These are phyloP conservation scores for Fusarium guadeloupense DNA, from an alignment of 2,329 filamentous ascomycete species.

Conservation along the genomic window DNA sequence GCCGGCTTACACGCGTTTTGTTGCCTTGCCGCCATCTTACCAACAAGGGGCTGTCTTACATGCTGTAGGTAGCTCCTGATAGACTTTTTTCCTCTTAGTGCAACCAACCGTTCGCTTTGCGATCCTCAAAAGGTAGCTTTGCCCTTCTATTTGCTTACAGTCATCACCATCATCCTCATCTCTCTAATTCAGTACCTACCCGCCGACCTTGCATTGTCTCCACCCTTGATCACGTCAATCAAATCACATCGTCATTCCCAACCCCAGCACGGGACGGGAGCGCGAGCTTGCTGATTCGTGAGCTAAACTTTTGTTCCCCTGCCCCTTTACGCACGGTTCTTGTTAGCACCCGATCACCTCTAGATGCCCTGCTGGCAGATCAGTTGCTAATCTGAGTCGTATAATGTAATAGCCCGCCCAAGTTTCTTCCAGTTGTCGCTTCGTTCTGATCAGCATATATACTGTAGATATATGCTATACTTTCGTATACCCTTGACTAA, in stretches of 20 bases:
- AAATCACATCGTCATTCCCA: slow-evolving; percentile 39
- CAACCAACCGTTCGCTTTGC: slow-evolving; percentile 9
- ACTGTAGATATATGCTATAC: not conserved
- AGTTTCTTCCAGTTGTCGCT: not conserved
- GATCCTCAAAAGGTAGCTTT: slow-evolving; percentile 10
- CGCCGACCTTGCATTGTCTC: slow-evolving; percentile 25
- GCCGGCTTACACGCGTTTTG: slow-evolving; percentile 16
- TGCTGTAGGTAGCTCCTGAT: too few relatives aligned
- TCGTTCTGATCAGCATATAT: too few relatives aligned
- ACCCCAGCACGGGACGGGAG: slow-evolving; percentile 32
- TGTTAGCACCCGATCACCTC: slow-evolving; percentile 33
- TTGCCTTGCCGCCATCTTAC: slow-evolving; percentile 16
- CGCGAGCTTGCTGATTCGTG: slow-evolving; percentile 32
- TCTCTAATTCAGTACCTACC: not conserved
- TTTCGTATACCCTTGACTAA: slow-evolving; percentile 12
- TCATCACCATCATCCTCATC: not conserved
- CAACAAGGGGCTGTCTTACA: slow-evolving; percentile 19
- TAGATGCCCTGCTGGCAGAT: slow-evolving; percentile 17
- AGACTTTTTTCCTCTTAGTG: slow-evolving; percentile 5
- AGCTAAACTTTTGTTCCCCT: slow-evolving; percentile 25
- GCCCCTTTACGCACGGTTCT: slow-evolving; percentile 27
- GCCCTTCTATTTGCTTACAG: slow-evolving; percentile 4
- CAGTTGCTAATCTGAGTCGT: slow-evolving; percentile 2
- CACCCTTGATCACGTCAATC: slow-evolving; percentile 39
- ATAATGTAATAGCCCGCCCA: slow-evolving; percentile 10